Conservation (phyloP, 768 basidiomycete genomes). For the Suillus decipiens region DNA sequence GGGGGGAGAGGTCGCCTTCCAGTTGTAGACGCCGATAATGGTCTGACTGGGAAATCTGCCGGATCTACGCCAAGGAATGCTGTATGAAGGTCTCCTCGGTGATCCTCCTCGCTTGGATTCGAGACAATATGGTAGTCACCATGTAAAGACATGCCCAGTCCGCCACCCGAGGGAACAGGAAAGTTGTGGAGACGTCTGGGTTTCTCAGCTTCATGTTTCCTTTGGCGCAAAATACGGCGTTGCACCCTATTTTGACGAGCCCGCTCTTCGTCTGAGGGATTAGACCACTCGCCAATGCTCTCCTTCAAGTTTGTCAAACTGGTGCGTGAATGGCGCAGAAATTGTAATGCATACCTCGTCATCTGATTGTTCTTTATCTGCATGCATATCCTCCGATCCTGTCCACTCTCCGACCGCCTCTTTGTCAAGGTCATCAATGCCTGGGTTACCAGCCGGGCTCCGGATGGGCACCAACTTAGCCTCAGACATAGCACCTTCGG, state of each 20-base stretch:
- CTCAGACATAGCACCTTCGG: constrained; percentile 32
- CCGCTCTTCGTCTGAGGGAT: constrained; percentile 88
- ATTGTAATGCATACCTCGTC: constrained; percentile 56
- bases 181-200: constrained; percentile 79
- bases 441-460: constrained; percentile 34
- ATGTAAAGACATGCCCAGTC: constrained; percentile 40
- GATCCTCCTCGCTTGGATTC: constrained; percentile 82
- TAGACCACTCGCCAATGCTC: constrained; percentile 89
- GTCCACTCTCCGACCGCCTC: constrained; percentile 74
- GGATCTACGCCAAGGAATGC: constrained; percentile 47
- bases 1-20: constrained; percentile 56
- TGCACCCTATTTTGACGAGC: constrained; percentile 68
- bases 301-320: constrained; percentile 34
- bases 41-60: constrained; percentile 46
- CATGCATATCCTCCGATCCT: constrained; percentile 71
- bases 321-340: constrained; percentile 8
- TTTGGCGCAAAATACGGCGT: constrained; percentile 56
- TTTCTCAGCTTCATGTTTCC: constrained; percentile 52
- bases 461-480: constrained; percentile 33
- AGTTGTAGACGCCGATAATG: constrained; percentile 44
- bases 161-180: constrained; percentile 69
- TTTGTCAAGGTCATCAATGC: constrained; percentile 37
- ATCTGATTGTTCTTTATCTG: constrained; percentile 52
- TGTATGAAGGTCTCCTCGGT: constrained; percentile 34
- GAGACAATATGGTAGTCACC: constrained; percentile 76